Base-by-base conservation (phyloP, 1,284 basidiomycete species). In the Ustilago crameri region DNA sequence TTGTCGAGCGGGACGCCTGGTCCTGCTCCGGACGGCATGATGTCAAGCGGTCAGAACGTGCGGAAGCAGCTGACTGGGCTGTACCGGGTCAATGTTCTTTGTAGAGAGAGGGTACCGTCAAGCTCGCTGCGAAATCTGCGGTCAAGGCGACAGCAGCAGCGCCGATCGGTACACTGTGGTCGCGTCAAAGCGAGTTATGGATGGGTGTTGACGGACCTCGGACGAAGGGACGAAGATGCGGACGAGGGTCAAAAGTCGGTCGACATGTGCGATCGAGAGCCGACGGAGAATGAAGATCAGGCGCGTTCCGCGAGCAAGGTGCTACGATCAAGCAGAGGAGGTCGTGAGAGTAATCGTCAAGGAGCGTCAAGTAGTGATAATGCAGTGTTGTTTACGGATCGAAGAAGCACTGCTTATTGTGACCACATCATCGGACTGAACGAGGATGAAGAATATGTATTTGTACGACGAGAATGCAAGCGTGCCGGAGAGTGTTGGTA, bases 1-100 rank as follows among this genome's bases (percentile, higher is more conserved):
- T 80, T 80, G 61, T 80, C 78, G 43, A 77, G 76, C 17, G 70
- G 64, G 32, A 41, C 62, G 26, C 68, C 54, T 15, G 61, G 61
- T 30, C 53, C 68, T 62, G 68, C 57, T 64, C 67, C 67, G 46
- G 67, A 51, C 53, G 61, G 55, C 66, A 69, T 69, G 37, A 5
- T 62, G 53, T 53, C 2, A 49, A 23, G 20, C 38, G 43, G 34
- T 59, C 38, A 32, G 24, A 35, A 42, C 5, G 22, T 42, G 22
- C 41, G 41, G 20, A 42, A 42, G 41, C 20, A 42, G 41, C 20
- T 10, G 41, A 9, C 17, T 7, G 9, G 15, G 23, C 22, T 22
- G 20, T 8, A 37, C 17, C 14, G 35, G 5, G 14, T 17, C 5
- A 37, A n/a, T 17, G 12, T 37, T n/a, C 5, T 7, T 5, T 37